phyloP scores from a whole-genome alignment of 1,284 basidiomycete genomes.

The Cryptococcus deneoformans region DNA sequence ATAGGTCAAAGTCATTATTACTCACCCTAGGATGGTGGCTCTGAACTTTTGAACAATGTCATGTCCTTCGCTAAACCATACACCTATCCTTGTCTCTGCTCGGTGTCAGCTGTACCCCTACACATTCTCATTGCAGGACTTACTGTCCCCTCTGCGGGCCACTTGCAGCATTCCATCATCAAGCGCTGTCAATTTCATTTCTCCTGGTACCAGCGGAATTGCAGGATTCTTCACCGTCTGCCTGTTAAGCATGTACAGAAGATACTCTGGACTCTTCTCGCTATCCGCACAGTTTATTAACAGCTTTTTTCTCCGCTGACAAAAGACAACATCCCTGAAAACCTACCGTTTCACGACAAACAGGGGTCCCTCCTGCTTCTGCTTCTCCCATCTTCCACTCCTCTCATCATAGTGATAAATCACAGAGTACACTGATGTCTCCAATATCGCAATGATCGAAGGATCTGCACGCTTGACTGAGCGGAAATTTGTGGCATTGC shows the following conservation, averaged over 20 bases:
- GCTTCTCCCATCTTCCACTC: conserved; percentile 38
- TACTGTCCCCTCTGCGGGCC: conserved; percentile 41
- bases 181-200: conserved; percentile 39
- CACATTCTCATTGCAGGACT: conserved; percentile 9
- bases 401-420: conserved; percentile 39
- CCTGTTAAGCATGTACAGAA: conserved; percentile 44
- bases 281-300: background rate
- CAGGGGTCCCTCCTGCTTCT: conserved; percentile 44
- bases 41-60: conserved; percentile 30
- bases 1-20: background rate
- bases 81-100: conserved; percentile 22
- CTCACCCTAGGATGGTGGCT: conserved; percentile 30
- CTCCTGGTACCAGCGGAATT: conserved; percentile 37
- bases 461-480: conserved; percentile 39
- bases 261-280: conserved; percentile 38
- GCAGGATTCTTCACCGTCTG: conserved; percentile 38
- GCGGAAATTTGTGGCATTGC: conserved; percentile 34
- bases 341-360: conserved; percentile 42
- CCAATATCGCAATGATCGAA: conserved; percentile 32
- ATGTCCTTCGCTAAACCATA: conserved; percentile 39
- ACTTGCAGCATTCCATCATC: conserved; percentile 40
- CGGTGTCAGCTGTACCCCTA: background rate
- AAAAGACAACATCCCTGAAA: background rate
- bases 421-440: conserved; percentile 37
- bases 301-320: background rate